Conservation (phyloP, 163 green algal genomes). For the Chlorella variabilis region DNA sequence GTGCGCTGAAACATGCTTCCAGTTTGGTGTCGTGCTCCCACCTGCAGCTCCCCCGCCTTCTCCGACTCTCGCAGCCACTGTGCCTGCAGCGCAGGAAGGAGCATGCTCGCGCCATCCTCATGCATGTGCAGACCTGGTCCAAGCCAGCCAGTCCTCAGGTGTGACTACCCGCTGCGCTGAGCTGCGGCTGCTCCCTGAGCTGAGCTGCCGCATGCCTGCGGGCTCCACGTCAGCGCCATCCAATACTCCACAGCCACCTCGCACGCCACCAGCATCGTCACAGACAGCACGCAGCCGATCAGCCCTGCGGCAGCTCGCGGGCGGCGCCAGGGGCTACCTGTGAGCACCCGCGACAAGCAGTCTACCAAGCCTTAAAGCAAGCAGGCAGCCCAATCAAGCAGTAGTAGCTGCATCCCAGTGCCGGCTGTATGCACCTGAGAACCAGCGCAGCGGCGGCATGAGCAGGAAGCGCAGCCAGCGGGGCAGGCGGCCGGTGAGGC, state of each 20-base stretch:
- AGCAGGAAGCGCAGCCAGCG: conserved; percentile 28
- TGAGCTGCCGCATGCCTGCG: conserved; percentile 54
- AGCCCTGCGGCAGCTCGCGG: conserved; percentile 7
- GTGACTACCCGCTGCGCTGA: too few relatives aligned
- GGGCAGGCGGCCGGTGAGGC: conserved; percentile 14
- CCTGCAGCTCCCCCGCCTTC: conserved; percentile 30
- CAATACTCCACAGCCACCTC: conserved; percentile 84
- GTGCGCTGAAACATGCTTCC: too few relatives aligned
- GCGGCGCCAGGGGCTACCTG: background rate
- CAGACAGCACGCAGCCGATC: conserved; percentile 25
- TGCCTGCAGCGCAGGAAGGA: background rate
- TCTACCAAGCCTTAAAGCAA: too few relatives aligned
- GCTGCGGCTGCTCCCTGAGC: background rate
- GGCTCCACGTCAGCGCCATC: conserved; percentile 69
- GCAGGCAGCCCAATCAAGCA: background rate
- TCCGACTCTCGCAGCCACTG: conserved; percentile 66
- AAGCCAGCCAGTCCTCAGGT: background rate
- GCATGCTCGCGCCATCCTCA: too few relatives aligned
- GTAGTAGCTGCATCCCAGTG: too few relatives aligned
- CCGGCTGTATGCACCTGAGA: background rate
- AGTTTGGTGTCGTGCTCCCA: too few relatives aligned
- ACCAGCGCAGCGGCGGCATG: conserved; percentile 31
- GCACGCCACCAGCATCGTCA: conserved; percentile 67
- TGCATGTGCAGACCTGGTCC: background rate
- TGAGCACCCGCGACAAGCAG: too few relatives aligned